These are phyloP conservation scores for Lichtheimia corymbifera DNA, from an alignment of 371 early-diverging fungal species.

Conservation along the genomic window DNA sequence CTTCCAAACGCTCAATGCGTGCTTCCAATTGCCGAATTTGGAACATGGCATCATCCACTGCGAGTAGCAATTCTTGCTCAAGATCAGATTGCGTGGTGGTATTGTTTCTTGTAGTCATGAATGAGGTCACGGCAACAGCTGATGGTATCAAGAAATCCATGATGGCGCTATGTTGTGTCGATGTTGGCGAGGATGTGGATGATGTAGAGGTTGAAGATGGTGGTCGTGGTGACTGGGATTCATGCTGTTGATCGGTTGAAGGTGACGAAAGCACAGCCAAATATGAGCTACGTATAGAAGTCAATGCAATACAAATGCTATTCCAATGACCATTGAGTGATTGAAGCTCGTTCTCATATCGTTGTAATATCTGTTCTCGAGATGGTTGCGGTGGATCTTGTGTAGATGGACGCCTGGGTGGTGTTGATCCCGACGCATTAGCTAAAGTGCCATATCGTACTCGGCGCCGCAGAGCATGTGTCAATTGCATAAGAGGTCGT, in stretches of 20 bases:
- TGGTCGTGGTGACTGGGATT: too few species aligned
- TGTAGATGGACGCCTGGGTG: too few species aligned
- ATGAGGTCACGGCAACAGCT: not conserved
- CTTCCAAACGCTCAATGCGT: conserved; percentile 29
- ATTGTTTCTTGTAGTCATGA: too few species aligned
- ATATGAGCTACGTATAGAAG: conserved; percentile 11
- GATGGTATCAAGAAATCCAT: conserved; percentile 1
- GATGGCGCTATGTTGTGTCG: too few species aligned
- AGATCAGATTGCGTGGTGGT: conserved; percentile 10
- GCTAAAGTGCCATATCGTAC: too few species aligned
- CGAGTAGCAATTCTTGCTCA: conserved; percentile 29
- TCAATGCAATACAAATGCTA: conserved; percentile 12
- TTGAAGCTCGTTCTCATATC: conserved; percentile 5
- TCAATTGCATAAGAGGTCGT: too few species aligned
- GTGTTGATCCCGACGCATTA: too few species aligned
- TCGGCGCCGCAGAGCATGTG: too few species aligned
- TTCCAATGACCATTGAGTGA: conserved; percentile 15
- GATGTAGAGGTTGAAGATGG: too few species aligned
- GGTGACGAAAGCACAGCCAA: not conserved
- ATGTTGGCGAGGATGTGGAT: too few species aligned
- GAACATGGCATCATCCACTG: conserved; percentile 34
- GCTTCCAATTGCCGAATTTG: conserved; percentile 32
- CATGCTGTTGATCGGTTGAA: too few species aligned
- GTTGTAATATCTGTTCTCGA: not conserved
- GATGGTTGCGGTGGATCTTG: too few species aligned